Conservation (phyloP, 2,329 filamentous ascomycete genomes). For the Calonectria montana region DNA sequence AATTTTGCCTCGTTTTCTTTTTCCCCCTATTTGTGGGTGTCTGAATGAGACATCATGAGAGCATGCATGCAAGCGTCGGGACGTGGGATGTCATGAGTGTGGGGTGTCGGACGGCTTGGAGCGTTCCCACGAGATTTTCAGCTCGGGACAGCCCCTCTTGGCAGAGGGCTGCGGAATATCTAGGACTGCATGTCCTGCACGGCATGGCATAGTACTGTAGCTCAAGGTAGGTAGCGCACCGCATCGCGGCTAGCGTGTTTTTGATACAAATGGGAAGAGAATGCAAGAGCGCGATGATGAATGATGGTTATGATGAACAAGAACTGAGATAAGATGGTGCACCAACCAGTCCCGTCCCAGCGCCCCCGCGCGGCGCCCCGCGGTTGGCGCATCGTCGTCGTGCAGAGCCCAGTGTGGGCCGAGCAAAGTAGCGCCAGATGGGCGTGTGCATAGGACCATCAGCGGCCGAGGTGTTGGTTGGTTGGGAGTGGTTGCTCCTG, state of each 20-base stretch:
- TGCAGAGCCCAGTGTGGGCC: neutral
- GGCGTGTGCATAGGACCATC: constrained; percentile 8
- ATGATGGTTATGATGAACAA: constrained; percentile 26
- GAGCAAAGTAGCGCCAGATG: neutral
- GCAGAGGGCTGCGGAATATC: constrained; percentile 5
- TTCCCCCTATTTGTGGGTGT: neutral
- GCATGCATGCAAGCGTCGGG: neutral
- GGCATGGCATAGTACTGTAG: neutral
- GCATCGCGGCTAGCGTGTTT: constrained; percentile 4
- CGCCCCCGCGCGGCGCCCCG: constrained; percentile 25
- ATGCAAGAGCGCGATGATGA: constrained; percentile 11
- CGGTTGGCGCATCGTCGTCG: constrained; percentile 17
- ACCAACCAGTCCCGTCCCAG: constrained; percentile 15
- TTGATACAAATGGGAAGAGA: neutral
- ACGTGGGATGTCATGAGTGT: constrained; percentile 25
- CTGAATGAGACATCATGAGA: constrained; percentile 4
- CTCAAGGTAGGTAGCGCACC: neutral
- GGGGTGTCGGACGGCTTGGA: constrained; percentile 7
- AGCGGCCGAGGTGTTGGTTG: neutral
- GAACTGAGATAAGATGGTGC: constrained; percentile 25
- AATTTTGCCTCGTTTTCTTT: neutral
- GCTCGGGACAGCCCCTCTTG: neutral
- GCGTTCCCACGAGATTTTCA: neutral
- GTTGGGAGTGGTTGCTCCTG: constrained; percentile 10
- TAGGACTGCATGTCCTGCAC: neutral